Base-by-base conservation (phyloP, 768 basidiomycete species). In the Lactifluus pinguis region DNA sequence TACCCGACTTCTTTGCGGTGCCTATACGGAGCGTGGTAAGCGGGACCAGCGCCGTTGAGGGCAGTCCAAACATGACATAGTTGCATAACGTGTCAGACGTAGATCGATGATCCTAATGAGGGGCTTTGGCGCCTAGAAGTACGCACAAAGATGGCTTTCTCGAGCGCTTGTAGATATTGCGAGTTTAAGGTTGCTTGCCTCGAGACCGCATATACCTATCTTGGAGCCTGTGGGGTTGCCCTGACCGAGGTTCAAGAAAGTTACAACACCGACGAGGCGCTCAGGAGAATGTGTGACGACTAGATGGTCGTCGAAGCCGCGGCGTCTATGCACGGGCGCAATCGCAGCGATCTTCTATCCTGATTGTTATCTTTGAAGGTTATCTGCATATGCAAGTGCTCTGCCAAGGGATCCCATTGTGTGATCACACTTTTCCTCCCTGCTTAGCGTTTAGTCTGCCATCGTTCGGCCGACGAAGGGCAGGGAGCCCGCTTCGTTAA, bases 201-300 rank as follows among this genome's bases (percentile, higher is more conserved):
- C 3, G 21, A 34, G 21, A 57, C 38, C 47, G 42, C 61, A 57
- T 41, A 29, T 41, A 55, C 14, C 25, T 15, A 49, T 13, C 38
- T 36, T 57, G 55, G 61, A 47, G 3, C 34, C 11, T 38, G 47
- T 36, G 34, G 6, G 19, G 32, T 11, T 19, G 44, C 52, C 59
- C 59, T 39, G 47, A 25, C 39, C 15, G 44, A 17, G 19, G 48
- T 36, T 11, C 34, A 53, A 48, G 29, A 59, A 39, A 49, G 58
- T 59, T 54, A 29, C 32, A 53, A 57, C 47, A 53, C 52, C 61
- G 52, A 58, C 47, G 21, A 58, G 15, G 52, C 61, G 61, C 61
- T 36, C 51, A 42, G 42, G 8, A 19, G 25, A 25, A 11, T 4
- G 38, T 10, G 19, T 42, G 60, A 32, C 19, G 21, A 11, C 44